Evolutionary conservation across 1,284 basidiomycete genomes (phyloP), one percentile per base, ranked within the genome.

Genomic region (Pyrrhoderma noxium): DNA sequence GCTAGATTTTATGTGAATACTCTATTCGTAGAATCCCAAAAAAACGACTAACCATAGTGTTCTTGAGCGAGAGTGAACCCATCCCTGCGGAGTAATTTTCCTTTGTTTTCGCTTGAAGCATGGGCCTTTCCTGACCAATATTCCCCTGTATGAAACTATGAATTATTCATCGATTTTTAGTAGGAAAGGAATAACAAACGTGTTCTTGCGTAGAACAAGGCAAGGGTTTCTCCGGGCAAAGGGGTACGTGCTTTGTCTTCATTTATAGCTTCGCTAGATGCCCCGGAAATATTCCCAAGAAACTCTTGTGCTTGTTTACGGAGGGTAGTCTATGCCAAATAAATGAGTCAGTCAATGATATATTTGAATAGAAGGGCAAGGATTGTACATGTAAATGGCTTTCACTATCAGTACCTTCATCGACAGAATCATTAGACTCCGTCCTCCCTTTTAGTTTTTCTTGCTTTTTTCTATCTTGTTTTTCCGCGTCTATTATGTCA

Each of bases 191-290:
- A 22, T 53, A 13, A 18, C 18, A 3, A 71, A 81, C 85, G 76
- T 3, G 85, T 85, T 4, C 93, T 79, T 9, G 85, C 80, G 62
- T 93, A 96, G 66, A 95, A 95, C 65, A 77, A 74, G 0, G 89
- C 83, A 5, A 95, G 67, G 0, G 85, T 89, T 65, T 96, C 93
- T n/a, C 91, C 90, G 0, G 92, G 90, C 4, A 86, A 72, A 0
- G 93, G 93, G 0, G 92, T 94, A 54, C 85, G 87, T 40, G 91
- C 63, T 0, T 80, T 66, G 57, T 93, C 91, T 60, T 91, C 71
- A 0, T 85, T 80, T 2, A 80, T 71, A 0, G 73, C 70, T 2
- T 73, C 65, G 11, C 11, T 31, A 57, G 31, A 11, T 27, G 46
- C 39, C 5, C 18, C 36, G 9, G 41, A 5, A 35, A 89, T 85